These are phyloP conservation scores for Pseudotsuga menziesii DNA, from an alignment of 75 land plant species.

Conservation along the genomic window DNA sequence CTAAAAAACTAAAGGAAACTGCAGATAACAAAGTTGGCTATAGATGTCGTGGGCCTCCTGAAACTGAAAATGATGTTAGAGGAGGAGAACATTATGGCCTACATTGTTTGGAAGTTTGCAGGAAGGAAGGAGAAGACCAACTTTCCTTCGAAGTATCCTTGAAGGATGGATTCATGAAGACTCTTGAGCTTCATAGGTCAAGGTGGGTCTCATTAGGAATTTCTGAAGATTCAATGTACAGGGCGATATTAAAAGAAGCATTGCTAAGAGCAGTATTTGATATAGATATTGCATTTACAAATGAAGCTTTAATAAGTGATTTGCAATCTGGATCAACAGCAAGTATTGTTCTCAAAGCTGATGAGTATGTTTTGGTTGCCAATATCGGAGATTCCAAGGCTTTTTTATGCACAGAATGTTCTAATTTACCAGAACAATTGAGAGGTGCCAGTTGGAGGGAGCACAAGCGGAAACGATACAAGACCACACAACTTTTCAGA, in stretches of 20 bases:
- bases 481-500: not conserved
- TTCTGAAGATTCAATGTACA: no score
- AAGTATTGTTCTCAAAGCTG: conserved; percentile 55
- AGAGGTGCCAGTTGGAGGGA: conserved; percentile 23
- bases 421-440: conserved; percentile 27
- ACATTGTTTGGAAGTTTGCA: conserved; percentile 5
- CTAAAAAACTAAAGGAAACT: no score
- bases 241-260: no score
- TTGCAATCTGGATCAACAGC: conserved; percentile 59
- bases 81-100: not conserved
- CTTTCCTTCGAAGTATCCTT: not conserved
- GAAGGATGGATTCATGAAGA: not conserved
- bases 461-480: no score
- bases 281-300: no score
- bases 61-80: no score
- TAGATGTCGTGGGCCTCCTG: no score
- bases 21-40: no score
- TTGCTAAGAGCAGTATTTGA: no score
- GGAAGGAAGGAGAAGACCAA: not conserved
- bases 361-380: conserved; percentile 67
- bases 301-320: no score
- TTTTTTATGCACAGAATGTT: conserved; percentile 57
- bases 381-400: conserved; percentile 91
- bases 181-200: not conserved
- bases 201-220: no score